These are phyloP conservation scores for Cladosporium sp. DNA, from an alignment of 2,329 filamentous ascomycete genomes.

Conservation along the genomic window DNA sequence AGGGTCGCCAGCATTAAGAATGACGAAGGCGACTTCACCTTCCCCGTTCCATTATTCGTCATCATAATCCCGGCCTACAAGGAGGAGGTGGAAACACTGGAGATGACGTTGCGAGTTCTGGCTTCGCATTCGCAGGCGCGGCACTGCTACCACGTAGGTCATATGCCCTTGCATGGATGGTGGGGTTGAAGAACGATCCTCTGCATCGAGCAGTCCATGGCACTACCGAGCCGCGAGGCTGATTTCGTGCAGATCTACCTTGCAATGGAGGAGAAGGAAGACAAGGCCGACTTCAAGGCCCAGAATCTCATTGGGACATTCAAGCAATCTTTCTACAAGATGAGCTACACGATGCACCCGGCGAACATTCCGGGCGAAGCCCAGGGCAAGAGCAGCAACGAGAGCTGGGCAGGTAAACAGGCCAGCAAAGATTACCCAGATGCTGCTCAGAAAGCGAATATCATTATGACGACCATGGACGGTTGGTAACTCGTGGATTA, in stretches of 20 bases:
- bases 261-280: slow-evolving; percentile 66
- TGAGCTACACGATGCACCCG: slow-evolving; percentile 63
- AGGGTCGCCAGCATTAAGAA: slow-evolving; percentile 16
- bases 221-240: slow-evolving; percentile 9
- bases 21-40: slow-evolving; percentile 17
- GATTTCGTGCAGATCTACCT: slow-evolving; percentile 54
- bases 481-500: slow-evolving; percentile 44
- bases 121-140: slow-evolving; percentile 60
- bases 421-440: slow-evolving; percentile 56
- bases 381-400: slow-evolving; percentile 69
- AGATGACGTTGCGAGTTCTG: slow-evolving; percentile 62
- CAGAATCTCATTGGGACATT: slow-evolving; percentile 57
- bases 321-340: slow-evolving; percentile 57
- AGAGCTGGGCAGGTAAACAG: slow-evolving; percentile 63
- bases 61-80: slow-evolving; percentile 71
- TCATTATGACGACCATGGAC: slow-evolving; percentile 66
- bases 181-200: not conserved
- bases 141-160: slow-evolving; percentile 62
- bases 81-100: slow-evolving; percentile 62
- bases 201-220: no score
- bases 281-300: slow-evolving; percentile 56
- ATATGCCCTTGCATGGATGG: not conserved
- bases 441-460: slow-evolving; percentile 46
- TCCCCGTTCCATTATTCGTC: slow-evolving; percentile 46
- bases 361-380: slow-evolving; percentile 60